phyloP scores from a whole-genome alignment of 164 flowering plant genomes.

The Aristolochia californica region DNA sequence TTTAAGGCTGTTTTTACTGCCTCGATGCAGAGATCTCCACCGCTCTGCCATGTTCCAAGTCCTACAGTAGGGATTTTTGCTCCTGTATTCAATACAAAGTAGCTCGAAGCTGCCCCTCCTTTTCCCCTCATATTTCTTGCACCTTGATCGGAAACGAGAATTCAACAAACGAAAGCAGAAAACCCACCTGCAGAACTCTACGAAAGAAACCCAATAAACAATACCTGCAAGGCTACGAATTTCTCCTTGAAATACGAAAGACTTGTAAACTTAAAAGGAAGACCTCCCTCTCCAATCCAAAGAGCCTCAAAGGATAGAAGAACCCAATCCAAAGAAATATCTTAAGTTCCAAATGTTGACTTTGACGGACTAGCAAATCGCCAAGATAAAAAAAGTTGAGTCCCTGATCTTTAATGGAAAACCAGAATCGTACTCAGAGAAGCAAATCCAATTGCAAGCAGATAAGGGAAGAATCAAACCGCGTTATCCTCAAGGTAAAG shows the following conservation, averaged over 20 bases:
- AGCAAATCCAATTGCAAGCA: no score
- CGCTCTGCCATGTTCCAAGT: slow-evolving; percentile 74
- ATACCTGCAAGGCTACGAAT: no score
- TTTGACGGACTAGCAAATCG: no score
- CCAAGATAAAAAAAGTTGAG: no score
- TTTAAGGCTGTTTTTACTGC: slow-evolving; percentile 52
- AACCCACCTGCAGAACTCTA: neutral
- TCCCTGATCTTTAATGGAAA: no score
- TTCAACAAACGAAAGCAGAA: slow-evolving; percentile 2
- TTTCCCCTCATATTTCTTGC: slow-evolving; percentile 17
- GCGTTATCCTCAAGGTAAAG: no score
- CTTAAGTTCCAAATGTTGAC: neutral
- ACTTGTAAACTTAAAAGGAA: no score
- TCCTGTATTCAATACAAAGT: slow-evolving; percentile 48
- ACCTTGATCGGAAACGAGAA: slow-evolving; percentile 4
- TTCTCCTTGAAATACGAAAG: no score
- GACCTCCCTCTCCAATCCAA: neutral
- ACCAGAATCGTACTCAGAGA: no score
- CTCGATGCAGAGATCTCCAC: slow-evolving; percentile 53
- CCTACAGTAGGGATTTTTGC: slow-evolving; percentile 58
- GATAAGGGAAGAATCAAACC: no score
- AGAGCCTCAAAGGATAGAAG: neutral
- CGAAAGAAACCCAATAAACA: no score
- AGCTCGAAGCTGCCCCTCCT: slow-evolving; percentile 19
- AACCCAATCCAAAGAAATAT: neutral